Evolutionary conservation across 805 yeast species (phyloP), one percentile per base, ranked within the genome.

Genomic region (Lachancea waltii): DNA sequence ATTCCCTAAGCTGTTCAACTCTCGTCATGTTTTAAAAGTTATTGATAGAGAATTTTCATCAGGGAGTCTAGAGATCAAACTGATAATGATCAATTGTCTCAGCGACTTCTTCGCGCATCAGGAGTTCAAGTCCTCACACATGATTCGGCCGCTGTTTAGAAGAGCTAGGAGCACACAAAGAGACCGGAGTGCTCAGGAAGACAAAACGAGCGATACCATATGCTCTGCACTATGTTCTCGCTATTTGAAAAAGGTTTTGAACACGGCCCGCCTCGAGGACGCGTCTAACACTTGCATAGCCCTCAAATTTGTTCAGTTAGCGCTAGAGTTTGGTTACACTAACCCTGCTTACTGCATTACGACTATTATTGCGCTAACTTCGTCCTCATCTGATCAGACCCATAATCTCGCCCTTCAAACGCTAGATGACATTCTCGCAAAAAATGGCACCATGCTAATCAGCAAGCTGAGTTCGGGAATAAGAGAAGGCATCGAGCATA

Each of bases 161-260:
- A 24, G 31, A 5, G 21, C 32, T n/a, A 19, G 21, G 7, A 34
- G 27, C 14, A 7, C 16, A 9, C 24, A 43, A 19, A 49, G 65
- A 26, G 63, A 76, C 0, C 58, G 65, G 25, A 60, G 69, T 1
- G 68, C 73, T 7, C 25, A 20, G n/a, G 17, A 17, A 8, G 25
- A 18, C 9, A 19, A 14, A 19, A 16, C 37, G 7, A 34, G 30
- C 49, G 92, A 84, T 51, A 83, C 87, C 10, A 75, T 85, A 0
- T 80, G 92, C 53, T 73, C 90, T 0, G 79, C 83, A 0, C 49
- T 86, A 8, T 79, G 77, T 3, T 85, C 84, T 38, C 61, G 85
- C 25, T 84, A 78, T 49, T 56, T 79, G 35, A 55, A 55, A 3
- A 51, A 60, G 2, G 67, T 81, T 4, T 58, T 83, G 17, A 58